These are phyloP conservation scores for Clavariopsis aquatica DNA, from an alignment of 495 filamentous ascomycete species.

Conservation along the genomic window DNA sequence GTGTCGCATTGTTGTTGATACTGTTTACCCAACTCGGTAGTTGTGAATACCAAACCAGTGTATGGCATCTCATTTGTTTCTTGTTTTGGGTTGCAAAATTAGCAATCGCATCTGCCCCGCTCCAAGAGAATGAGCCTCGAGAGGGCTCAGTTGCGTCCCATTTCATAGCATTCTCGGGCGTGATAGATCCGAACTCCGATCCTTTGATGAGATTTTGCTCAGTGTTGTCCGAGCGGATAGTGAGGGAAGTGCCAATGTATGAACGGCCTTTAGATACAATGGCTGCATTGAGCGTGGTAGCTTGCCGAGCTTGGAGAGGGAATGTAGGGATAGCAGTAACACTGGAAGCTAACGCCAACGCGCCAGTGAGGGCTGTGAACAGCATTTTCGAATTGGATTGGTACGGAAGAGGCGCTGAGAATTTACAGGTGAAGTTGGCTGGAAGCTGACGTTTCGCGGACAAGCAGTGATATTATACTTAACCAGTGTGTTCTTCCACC, in stretches of 20 bases:
- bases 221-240: slow-evolving; percentile 37
- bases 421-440: no score
- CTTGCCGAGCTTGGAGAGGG: slow-evolving; percentile 6
- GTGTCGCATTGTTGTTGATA: slow-evolving; percentile 52
- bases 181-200: slow-evolving; percentile 14
- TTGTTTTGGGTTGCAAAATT: slow-evolving; percentile 59
- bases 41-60: slow-evolving; percentile 64
- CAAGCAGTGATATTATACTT: neutral
- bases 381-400: slow-evolving; percentile 4
- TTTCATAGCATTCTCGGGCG: slow-evolving; percentile 53
- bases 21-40: slow-evolving; percentile 60
- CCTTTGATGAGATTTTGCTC: slow-evolving; percentile 56
- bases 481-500: neutral
- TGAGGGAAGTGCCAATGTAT: slow-evolving; percentile 55
- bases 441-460: neutral
- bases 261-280: slow-evolving; percentile 61
- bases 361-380: slow-evolving; percentile 15
- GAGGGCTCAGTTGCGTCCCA: slow-evolving; percentile 56
- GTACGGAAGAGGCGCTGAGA: neutral
- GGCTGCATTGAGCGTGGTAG: slow-evolving; percentile 52
- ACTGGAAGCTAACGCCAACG: slow-evolving; percentile 8
- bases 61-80: slow-evolving; percentile 63
- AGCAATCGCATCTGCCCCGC: slow-evolving; percentile 57
- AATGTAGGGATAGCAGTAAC: slow-evolving; percentile 1
- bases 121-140: slow-evolving; percentile 54